phyloP scores from a whole-genome alignment of 441 rosid genomes.

The Flueggea neowawraea region DNA sequence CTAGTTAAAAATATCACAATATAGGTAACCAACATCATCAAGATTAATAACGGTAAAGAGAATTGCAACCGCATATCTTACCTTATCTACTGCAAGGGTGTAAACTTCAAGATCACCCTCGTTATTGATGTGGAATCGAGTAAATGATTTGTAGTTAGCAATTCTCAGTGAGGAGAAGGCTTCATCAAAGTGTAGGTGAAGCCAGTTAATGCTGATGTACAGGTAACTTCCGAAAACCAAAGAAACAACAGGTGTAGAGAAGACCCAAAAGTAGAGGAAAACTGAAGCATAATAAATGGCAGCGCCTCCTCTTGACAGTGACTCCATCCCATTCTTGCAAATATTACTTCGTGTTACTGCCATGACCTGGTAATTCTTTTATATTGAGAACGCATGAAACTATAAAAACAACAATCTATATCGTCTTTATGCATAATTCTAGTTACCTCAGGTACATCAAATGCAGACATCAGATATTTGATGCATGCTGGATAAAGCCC shows the following conservation, averaged over 20 bases:
- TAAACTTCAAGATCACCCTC: slow-evolving; percentile 88
- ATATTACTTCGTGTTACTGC: slow-evolving; percentile 89
- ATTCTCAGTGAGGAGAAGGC: slow-evolving; percentile 98
- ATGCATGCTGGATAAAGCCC: slow-evolving; percentile 99
- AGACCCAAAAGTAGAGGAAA: slow-evolving; percentile 98
- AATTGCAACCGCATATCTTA: slow-evolving; percentile 17
- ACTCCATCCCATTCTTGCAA: slow-evolving; percentile 77
- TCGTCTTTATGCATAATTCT: slow-evolving; percentile 1
- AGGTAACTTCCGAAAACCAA: slow-evolving; percentile 95
- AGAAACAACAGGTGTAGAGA: slow-evolving; percentile 96
- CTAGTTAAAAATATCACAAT: too few relatives aligned
- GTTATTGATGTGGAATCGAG: slow-evolving; percentile 74
- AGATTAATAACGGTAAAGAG: too few relatives aligned
- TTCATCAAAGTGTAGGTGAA: slow-evolving; percentile 96
- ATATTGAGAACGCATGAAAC: slow-evolving; percentile 7
- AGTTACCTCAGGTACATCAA: slow-evolving; percentile 97
- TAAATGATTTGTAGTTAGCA: slow-evolving; percentile 96
- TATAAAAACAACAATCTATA: background rate
- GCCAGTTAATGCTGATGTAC: slow-evolving; percentile 97
- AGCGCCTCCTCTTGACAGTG: slow-evolving; percentile 89
- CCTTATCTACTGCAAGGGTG: slow-evolving; percentile 98
- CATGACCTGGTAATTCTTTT: slow-evolving; percentile 66
- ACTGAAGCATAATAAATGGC: slow-evolving; percentile 88
- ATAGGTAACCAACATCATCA: too few relatives aligned
- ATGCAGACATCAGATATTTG: slow-evolving; percentile 98